Base-by-base conservation (phyloP, 1,284 basidiomycete genomes). In the Leucoagaricus sp. region DNA sequence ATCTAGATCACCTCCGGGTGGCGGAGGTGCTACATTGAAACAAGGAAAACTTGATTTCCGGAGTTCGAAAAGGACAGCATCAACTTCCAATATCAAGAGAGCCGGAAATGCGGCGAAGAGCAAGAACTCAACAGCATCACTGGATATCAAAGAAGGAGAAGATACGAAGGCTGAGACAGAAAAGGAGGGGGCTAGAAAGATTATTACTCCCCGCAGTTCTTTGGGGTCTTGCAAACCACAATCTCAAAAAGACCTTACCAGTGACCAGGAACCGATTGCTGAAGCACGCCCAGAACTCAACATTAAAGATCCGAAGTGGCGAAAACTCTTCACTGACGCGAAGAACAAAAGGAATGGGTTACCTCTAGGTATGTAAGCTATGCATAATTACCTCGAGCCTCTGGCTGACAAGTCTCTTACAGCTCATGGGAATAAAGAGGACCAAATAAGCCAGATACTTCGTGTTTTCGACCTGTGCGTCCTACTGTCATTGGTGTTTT, bases 391-490 rank as follows among this genome's bases (percentile, higher is more conserved):
- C 12, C n/a, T 21, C n/a, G n/a, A n/a, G 28, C 6, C 21, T 25
- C 10, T 9, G 12, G 9, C 26, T 23, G 26, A 28, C 31, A 50
- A 31, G 29, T 33, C 53, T 51, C 23, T 31, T 23, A 42, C 28
- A 90, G 89, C 89, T 23, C 87, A 91, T 68, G 75, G 73, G 1
- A 74, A 85, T 61, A 75, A 75, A 0, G 79, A 91, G 70, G 86
- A 77, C 38, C 83, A 77, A 63, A 76, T 90, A 7, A 79, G 89
- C 59, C 78, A 87, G 41, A 89, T 94, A 49, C 82, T 94, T 12
- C 83, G 91, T 1, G 82, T 88, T 2, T 95, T 94, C 64, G 93
- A 95, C 69, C 72, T 91, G 83, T 87, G 64, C 60, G 82, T 71
- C 42, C n/a, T 9, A 51, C 57, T 26, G 23, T 15, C 15, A 8